Evolutionary conservation across 352 stramenopile genomes (phyloP).

Genomic region (Pelagophyceae sp.): DNA sequence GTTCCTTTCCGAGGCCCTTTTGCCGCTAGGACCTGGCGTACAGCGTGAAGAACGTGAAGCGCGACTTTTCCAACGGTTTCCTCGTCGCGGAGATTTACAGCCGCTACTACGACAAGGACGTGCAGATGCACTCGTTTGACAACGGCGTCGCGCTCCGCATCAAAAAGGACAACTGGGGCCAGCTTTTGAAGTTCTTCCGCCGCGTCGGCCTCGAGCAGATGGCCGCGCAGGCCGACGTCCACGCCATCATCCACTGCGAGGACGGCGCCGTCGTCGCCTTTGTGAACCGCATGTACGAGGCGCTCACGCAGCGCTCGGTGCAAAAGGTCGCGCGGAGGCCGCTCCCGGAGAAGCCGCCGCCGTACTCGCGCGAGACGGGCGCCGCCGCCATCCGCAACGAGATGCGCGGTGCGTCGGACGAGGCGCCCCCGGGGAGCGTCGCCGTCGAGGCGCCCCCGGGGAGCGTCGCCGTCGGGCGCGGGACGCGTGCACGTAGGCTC

Average conservation of each 20-base stretch:
- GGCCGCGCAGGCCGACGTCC: conserved; percentile 48
- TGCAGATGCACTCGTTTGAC: conserved; percentile 82
- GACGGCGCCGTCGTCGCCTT: conserved; percentile 69
- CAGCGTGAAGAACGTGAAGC: conserved; percentile 83
- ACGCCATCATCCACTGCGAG: conserved; percentile 74
- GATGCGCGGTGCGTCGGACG: no score
- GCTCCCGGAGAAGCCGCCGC: conserved; percentile 25
- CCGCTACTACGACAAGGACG: conserved; percentile 78
- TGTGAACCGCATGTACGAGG: conserved; percentile 74
- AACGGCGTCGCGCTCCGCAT: conserved; percentile 76
- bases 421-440: no score
- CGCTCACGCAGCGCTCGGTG: conserved; percentile 71
- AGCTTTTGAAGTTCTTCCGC: conserved; percentile 63
- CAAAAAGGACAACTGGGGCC: conserved; percentile 81
- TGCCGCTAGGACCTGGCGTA: conserved; percentile 71
- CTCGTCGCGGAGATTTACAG: conserved; percentile 78
- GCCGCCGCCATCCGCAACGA: conserved; percentile 67
- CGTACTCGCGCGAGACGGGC: conserved; percentile 58
- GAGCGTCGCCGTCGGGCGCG: conserved; percentile 19
- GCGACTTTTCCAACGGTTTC: conserved; percentile 58
- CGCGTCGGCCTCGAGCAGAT: conserved; percentile 61
- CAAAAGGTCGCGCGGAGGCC: conserved; percentile 46
- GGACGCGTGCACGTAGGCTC: conserved; percentile 24
- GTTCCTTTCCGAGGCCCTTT: neutral
- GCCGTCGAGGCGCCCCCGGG: conserved; percentile 57